These are phyloP conservation scores for Sclerotinia nivalis DNA, from an alignment of 2,329 filamentous ascomycete genomes.

Conservation along the genomic window DNA sequence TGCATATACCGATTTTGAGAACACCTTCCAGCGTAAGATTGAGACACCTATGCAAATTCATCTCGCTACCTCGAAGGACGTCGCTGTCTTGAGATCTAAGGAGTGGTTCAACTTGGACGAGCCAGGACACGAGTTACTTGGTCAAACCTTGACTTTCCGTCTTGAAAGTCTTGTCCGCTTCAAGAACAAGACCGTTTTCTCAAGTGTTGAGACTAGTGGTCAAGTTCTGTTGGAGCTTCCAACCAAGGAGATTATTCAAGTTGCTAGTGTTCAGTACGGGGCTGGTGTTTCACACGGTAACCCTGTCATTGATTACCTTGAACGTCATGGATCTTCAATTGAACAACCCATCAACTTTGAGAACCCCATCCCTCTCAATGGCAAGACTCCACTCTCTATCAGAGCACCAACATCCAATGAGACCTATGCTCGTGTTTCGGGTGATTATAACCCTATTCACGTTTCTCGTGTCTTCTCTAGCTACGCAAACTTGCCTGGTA, in stretches of 20 bases:
- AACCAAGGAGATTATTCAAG: slow-evolving; percentile 95
- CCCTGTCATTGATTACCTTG: slow-evolving; percentile 92
- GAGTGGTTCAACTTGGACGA: slow-evolving; percentile 95
- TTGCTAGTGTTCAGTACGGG: slow-evolving; percentile 95
- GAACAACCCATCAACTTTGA: slow-evolving; percentile 97
- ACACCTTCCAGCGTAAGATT: slow-evolving; percentile 96
- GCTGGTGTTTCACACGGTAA: slow-evolving; percentile 91
- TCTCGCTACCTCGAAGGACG: slow-evolving; percentile 82
- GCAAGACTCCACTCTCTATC: slow-evolving; percentile 83
- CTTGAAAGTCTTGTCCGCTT: slow-evolving; percentile 87
- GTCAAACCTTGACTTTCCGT: slow-evolving; percentile 94
- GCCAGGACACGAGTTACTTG: slow-evolving; percentile 80
- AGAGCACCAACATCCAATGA: slow-evolving; percentile 95
- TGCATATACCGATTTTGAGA: slow-evolving; percentile 88
- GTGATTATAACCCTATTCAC: slow-evolving; percentile 98
- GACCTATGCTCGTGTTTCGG: slow-evolving; percentile 95
- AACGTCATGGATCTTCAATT: slow-evolving; percentile 86
- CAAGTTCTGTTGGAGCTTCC: slow-evolving; percentile 92
- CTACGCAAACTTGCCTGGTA: slow-evolving; percentile 93
- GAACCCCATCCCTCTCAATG: slow-evolving; percentile 92
- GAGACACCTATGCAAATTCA: slow-evolving; percentile 95
- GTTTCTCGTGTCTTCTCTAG: slow-evolving; percentile 94
- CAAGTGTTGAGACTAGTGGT: slow-evolving; percentile 85
- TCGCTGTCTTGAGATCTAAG: slow-evolving; percentile 92
- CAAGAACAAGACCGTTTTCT: slow-evolving; percentile 93